Base-by-base conservation (phyloP, 225 moss, liverwort and hornwort genomes). In the Polytrichum commune region DNA sequence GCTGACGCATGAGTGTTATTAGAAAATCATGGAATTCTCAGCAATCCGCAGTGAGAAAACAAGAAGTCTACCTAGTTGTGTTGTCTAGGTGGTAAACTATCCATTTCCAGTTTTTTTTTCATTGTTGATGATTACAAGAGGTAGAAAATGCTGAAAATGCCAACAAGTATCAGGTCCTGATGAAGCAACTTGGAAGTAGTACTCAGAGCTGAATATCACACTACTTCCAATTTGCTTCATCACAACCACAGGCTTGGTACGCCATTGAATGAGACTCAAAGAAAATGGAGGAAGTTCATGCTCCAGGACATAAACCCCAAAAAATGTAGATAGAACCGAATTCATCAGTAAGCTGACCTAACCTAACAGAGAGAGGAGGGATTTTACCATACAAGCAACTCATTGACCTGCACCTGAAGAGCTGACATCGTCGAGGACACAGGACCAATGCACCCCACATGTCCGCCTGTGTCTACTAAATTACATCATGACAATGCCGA, bases 1-100 rank as follows among this genome's bases (percentile, higher is more conserved):
- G 79, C 72, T 82, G 70, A 81, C 62, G 76, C 58, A 81, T 82
- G 72, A 87, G 81, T 81, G 72, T 46, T 29, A 78, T 85, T 63
- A 73, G 74, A 69, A 65, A 33, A n/a, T 25, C 13, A 4, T 16
- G 24, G 16, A 24, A 25, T 18, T 63, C 18, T 24, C 63, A 25
- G 18, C 7, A 3, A 28, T 28, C 63, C 18, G 63, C 24, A 63
- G 18, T 63, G 63, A 60, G 60, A 25, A 58, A 60, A 60, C 60
- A 18, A 25, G 26, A 63, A 63, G 24, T 63, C 23, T 27, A 25
- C 5, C 27, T 63, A 1, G 5, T 28, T 25, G 27, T 28, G 63
- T 8, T 25, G 27, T 28, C 24, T 5, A 63, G 63, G 16, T 13
- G 27, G 27, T 16, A 63, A 18, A 4, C 27, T 46, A 46, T 13